Evolutionary conservation across 805 yeast species (phyloP), one percentile per base, ranked within the genome.

Genomic region (Middelhovenomyces tepae): DNA sequence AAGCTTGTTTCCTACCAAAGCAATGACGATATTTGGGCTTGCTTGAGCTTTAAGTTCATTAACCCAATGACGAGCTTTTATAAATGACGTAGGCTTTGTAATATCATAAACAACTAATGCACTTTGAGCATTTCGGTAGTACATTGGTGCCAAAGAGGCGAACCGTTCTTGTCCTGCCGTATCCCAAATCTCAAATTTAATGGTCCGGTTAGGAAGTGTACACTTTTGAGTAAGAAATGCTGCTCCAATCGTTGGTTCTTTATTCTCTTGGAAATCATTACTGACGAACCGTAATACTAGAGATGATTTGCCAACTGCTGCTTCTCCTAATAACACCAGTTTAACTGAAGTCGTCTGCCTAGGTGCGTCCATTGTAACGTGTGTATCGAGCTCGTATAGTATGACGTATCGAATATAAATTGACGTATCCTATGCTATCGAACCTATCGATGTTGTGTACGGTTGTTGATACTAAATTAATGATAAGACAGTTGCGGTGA

Each of bases 81-180:
- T 78, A 49, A 89, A 89, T 16, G 94, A 80, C 9, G 94, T 91
- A 2, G 95, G 95, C 53, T 86, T 86, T 24, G 97, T 87, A 45
- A 89, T 74, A 51, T 89, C 98, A 56, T 89, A 89, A 7, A 89
- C 98, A 9, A 91, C 95, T 41, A 89, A 64, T 0, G 97, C 97
- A 17, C 95, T 94, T 56, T 87, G 95, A 10, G 98, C 96, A 52
- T 91, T 89, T 55, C 98, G 73, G 63, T 89, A 89, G 60, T 89
- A 89, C 91, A 89, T 80, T 18, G 97, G 97, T 1, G 97, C 96
- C 50, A 89, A 69, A 16, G 89, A 78, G 10, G 96, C 95, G 65
- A 89, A 89, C 43, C 98, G 64, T 57, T 89, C 98, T 64, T 89
- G 97, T 14, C 98, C 98, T 2, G 97, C 97, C 9, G 97, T 87